Evolutionary conservation across 2,329 filamentous ascomycete species (phyloP), one percentile per base, ranked within the genome.

Genomic region (Fragosphaeria purpurea): DNA sequence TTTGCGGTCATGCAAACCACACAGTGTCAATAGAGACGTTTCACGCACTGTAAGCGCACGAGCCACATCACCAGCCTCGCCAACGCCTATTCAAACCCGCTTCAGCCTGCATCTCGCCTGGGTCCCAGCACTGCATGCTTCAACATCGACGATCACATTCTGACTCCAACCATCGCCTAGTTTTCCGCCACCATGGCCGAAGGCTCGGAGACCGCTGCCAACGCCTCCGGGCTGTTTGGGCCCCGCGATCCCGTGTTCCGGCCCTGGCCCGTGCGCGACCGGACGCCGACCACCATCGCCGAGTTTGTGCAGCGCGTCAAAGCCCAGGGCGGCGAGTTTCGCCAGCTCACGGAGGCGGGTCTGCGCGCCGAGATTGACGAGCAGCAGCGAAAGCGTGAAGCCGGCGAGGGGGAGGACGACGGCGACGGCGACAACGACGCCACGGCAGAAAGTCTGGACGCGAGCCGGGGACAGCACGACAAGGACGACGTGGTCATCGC

Each of bases 281-380:
- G 70, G 61, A 73, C 71, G 61, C 74, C 76, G 35, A 79, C 77
- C 62, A 77, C 74, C 44, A 73, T 96, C n/a, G 73, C 78, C 51
- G 77, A 85, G 44, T 84, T 91, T 58, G 88, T 96, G 58, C 71
- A 77, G 52, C 88, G 90, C 57, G 84, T 95, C 61, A 86, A 89
- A 58, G 67, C 72, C 42, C 83, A 94, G 60, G 83, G 86, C 53
- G 88, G 87, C 11, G 86, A 88, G 31, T 94, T 97, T 63, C 83
- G 88, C 53, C 75, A 83, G 58, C 74, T 97, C 56, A 87, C 82
- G 46, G 86, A 95, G 65, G 76, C 81, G 47, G 76, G 80, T 42
- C 70, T 97, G 39, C 76, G 76, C 46, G 77, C 83, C 38, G 83
- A 93, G 60, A 82, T 93, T 47, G 68, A 61, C 13, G 61, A 71